Evolutionary conservation across 192 early-diverging fungal genomes (phyloP), one percentile per base, ranked within the genome.

Genomic region (Umbelopsis isabellina): DNA sequence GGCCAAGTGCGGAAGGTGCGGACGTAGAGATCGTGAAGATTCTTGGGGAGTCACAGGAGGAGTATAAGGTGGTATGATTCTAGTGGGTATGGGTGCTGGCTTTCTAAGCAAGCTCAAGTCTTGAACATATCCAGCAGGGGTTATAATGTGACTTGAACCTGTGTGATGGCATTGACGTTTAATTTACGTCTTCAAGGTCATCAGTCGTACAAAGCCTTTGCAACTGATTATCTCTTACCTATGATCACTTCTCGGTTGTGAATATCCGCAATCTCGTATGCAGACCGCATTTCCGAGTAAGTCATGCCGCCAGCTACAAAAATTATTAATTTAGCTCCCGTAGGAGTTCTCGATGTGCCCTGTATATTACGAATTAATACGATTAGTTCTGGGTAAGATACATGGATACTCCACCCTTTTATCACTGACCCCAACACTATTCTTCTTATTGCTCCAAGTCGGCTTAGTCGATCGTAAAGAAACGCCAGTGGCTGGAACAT

Each of bases 271-370:
- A 95, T 70, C 49, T 94, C 92, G 72, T 92, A 89, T 44, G 83
- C 79, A 3, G 85, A 76, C 41, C 92, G 84, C 44, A 95, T 82
- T 75, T 96, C 94, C 35, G 92, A 89, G 41, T 87, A 92, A 21
- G 90, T 88, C 41, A 92, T 76, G 22, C 94, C 94, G 45, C 94
- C 94, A 33, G 91, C 85, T 49, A 95, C 79, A 68, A 96, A 96
- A 9, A 96, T 79, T 53, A 94, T 84, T n/a, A 93, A 49, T 41
- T 90, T 81, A 5, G 88, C 80, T 22, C 91, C 91, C 15, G 69
- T 48, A 68, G 80, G n/a, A 72, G 73, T 48, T 69, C 72, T 27
- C 46, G 21, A 10, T 0, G 47, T n/a, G 9, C 46, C 69, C 66
- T 72, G 21, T 58, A 50, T 27, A 25, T 64, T 5, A 51, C 45